These are phyloP conservation scores for Borealophlyctis nickersoniae DNA, from an alignment of 192 early-diverging fungal genomes.

Conservation along the genomic window DNA sequence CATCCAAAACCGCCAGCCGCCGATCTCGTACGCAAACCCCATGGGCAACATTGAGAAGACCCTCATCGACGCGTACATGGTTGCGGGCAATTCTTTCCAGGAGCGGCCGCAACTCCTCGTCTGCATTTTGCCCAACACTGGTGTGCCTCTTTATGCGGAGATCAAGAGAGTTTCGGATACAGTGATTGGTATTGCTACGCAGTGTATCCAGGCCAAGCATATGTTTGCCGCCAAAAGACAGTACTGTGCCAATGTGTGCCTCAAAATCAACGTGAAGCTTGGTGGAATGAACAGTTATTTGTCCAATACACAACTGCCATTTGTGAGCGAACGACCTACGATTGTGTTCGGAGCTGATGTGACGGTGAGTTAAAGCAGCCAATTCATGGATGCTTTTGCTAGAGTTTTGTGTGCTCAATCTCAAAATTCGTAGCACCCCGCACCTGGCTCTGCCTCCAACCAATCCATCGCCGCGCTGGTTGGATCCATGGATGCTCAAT, in stretches of 20 bases:
- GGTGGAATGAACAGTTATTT: constrained; percentile 84
- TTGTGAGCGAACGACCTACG: constrained; percentile 70
- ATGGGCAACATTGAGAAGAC: constrained; percentile 67
- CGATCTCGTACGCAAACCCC: constrained; percentile 54
- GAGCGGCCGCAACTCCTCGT: constrained; percentile 77
- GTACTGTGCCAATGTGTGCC: constrained; percentile 92
- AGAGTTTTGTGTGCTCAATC: neutral
- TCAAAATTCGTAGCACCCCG: constrained; percentile 37
- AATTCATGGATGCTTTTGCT: neutral
- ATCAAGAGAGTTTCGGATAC: constrained; percentile 90
- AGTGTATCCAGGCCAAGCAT: constrained; percentile 86
- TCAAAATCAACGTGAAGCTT: constrained; percentile 93
- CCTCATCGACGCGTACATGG: constrained; percentile 68
- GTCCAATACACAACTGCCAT: constrained; percentile 55
- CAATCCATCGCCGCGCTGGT: constrained; percentile 61
- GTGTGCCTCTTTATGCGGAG: constrained; percentile 74
- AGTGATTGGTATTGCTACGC: constrained; percentile 82
- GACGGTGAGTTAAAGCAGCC: constrained; percentile 41
- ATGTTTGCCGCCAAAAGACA: constrained; percentile 73
- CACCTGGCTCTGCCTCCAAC: constrained; percentile 49
- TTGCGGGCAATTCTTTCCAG: constrained; percentile 59
- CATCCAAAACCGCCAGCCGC: constrained; percentile 52
- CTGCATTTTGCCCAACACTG: constrained; percentile 78
- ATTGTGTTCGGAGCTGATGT: constrained; percentile 91
- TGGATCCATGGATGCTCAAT: constrained; percentile 60